Evolutionary conservation across 2,329 filamentous ascomycete species (phyloP), one percentile per base, ranked within the genome.

Genomic region (Scedosporium dehoogii): DNA sequence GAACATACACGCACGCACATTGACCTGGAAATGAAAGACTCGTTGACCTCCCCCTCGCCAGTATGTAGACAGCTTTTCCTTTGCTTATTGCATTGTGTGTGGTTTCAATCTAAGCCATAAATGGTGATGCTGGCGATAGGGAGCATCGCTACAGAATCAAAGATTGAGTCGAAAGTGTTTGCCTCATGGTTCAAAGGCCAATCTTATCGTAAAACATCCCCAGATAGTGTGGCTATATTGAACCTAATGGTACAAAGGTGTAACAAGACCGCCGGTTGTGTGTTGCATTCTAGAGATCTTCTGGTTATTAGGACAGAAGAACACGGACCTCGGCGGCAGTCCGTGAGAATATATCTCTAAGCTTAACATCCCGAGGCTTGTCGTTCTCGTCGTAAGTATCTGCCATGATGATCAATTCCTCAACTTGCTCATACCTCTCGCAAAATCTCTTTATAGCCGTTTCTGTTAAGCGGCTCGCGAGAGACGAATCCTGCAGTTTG

Each of bases 361-460:
- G 68, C 41, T 70, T 72, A 21, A 72, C 68, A 27, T 65, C 60
- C n/a, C 70, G 71, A 3, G 68, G 70, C 3, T 67, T 69, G 1
- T 68, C 68, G 6, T 65, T 69, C 7, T 65, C 64, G 10, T 44
- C 58, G 14, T 60, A 63, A 4, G 76, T 74, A 65, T 80, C 78
- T 27, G 74, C 74, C 5, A 75, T 71, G 38, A 78, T 71, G 41
- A 85, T 74, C 61, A 80, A 71, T 59, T 78, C 74, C 68, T 86
- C 83, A 2, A 84, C 70, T 60, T 79, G 76, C 69, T 84, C 91
- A 74, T 97, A 99, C 68, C 94, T 90, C 38, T 83, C 81, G 67
- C 92, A 96, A 75, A 99, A 99, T 61, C 78, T 81, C 67, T 91
- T 87, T 0, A 92, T 90, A 0, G 92, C 93, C 66, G 89, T 85